These are phyloP conservation scores for Skeletonema marinoi DNA, from an alignment of 108 stramenopile species.

Conservation along the genomic window DNA sequence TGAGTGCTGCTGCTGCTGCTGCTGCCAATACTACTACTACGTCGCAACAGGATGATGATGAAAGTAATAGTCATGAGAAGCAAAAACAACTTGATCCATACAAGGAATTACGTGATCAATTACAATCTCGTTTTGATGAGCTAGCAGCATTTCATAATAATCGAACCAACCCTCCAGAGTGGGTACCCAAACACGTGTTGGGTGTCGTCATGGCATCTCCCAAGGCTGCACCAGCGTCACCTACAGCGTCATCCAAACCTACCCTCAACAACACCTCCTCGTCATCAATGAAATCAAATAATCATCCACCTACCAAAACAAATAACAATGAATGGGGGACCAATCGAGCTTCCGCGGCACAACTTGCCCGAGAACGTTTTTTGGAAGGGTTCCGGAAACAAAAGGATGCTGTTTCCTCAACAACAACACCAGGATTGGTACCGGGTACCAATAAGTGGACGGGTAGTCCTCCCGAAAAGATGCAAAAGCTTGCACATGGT, in stretches of 20 bases:
- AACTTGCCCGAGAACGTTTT: background rate
- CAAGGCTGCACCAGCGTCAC: background rate
- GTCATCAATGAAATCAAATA: background rate
- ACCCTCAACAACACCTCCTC: background rate
- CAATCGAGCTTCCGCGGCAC: background rate
- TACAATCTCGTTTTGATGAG: conserved; percentile 24
- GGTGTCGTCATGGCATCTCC: background rate
- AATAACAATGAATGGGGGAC: conserved; percentile 1
- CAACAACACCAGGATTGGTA: background rate
- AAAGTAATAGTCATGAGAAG: background rate
- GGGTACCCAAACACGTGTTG: conserved; percentile 27
- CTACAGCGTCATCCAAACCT: background rate
- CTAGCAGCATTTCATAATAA: conserved; percentile 28
- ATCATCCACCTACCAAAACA: background rate
- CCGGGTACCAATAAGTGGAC: no score
- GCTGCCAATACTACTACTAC: conserved; percentile 4
- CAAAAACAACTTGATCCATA: background rate
- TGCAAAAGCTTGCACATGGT: background rate
- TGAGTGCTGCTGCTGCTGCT: conserved; percentile 8
- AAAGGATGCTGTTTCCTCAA: background rate
- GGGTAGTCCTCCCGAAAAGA: background rate
- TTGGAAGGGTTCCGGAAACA: background rate
- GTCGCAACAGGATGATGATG: background rate
- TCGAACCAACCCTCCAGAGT: conserved; percentile 15
- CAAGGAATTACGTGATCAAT: conserved; percentile 8